Percentiles rank a stretch among this genome's conserved stretches.
phyloP scores from a whole-genome alignment of 2,329 filamentous ascomycete genomes.

The Aspergillus neoniger region DNA sequence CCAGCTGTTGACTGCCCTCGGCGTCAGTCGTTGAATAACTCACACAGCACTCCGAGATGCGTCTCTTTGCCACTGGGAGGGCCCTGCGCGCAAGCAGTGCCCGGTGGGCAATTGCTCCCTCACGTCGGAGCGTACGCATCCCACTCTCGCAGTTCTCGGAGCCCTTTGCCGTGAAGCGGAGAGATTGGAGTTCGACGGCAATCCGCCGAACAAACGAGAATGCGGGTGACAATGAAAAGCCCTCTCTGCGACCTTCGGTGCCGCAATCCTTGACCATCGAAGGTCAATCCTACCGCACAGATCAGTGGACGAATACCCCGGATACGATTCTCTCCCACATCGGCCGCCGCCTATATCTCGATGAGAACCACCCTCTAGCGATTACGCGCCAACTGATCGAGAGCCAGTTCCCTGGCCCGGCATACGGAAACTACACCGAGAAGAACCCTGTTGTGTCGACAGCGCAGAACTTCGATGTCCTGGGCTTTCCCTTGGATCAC shows the following conservation, averaged over 20 bases:
- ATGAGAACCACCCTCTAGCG: constrained; percentile 82
- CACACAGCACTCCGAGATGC: constrained; percentile 30
- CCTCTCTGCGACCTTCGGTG: neutral
- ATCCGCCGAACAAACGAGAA: constrained; percentile 27
- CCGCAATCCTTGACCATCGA: constrained; percentile 57
- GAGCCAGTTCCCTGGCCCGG: constrained; percentile 74
- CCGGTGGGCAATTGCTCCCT: constrained; percentile 35
- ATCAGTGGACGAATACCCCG: constrained; percentile 85
- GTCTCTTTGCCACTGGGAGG: constrained; percentile 42
- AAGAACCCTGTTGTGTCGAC: constrained; percentile 83
- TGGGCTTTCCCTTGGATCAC: constrained; percentile 86
- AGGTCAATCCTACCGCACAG: constrained; percentile 65
- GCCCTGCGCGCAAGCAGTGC: constrained; percentile 40
- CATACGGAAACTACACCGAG: constrained; percentile 74
- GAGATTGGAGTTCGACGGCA: constrained; percentile 38
- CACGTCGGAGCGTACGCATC: constrained; percentile 24
- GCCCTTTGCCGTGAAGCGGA: constrained; percentile 21
- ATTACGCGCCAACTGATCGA: constrained; percentile 94
- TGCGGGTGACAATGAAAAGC: constrained; percentile 10
- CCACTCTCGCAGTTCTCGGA: constrained; percentile 24
- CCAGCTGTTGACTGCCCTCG: neutral
- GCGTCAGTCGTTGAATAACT: neutral
- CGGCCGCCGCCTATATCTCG: constrained; percentile 80
- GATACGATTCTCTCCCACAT: constrained; percentile 72
- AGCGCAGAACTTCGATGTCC: constrained; percentile 91